Evolutionary conservation across 495 filamentous ascomycete genomes (phyloP).

Genomic region (Stereocaulon alpinum): DNA sequence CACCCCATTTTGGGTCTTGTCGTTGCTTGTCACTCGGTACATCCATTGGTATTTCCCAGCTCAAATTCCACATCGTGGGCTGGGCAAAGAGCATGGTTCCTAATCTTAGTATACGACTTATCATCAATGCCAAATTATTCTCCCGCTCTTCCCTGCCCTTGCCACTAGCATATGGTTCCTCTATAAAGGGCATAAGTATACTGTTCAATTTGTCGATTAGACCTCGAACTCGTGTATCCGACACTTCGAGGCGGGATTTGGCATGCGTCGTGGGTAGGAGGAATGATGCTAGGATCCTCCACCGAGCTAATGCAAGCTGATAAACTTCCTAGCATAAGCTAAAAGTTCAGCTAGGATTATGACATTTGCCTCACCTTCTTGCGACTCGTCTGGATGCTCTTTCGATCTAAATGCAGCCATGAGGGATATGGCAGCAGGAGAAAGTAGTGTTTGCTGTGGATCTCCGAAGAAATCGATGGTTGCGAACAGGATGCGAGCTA

Average conservation of each 20-base stretch:
- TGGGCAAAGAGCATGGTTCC: neutral
- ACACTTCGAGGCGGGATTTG: neutral
- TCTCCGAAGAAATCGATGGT: neutral
- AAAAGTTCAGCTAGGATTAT: too few species aligned
- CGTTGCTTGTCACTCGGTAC: neutral
- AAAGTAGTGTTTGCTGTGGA: neutral
- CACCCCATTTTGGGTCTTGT: neutral
- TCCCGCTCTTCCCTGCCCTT: neutral
- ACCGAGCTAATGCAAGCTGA: neutral
- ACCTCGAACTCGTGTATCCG: neutral
- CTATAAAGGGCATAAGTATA: neutral
- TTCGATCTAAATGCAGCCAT: neutral
- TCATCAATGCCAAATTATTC: neutral
- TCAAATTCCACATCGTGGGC: neutral
- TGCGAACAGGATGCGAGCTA: neutral
- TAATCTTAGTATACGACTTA: neutral
- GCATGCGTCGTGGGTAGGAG: neutral
- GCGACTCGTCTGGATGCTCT: neutral
- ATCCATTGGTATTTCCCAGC: neutral
- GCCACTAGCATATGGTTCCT: neutral
- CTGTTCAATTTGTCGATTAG: neutral
- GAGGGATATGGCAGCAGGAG: neutral
- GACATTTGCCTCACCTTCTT: neutral
- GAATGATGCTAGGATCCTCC: neutral
- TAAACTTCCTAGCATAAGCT: neutral